Conservation (phyloP, 179 eudicot species). For the Silene noctiflora region DNA sequence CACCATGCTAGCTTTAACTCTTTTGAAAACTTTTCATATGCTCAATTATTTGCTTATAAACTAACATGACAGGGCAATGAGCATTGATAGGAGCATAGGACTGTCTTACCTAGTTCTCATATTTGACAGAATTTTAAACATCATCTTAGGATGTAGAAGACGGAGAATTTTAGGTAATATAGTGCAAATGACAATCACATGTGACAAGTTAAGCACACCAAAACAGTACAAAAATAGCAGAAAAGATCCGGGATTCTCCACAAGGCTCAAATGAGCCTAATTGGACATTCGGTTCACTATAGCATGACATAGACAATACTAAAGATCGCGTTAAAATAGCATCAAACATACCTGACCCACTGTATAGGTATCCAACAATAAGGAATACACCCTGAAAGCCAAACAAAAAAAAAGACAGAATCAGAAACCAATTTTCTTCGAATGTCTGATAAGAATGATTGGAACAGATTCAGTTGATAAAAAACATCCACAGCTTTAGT, state of each 20-base stretch:
- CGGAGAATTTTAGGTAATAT: too few species aligned
- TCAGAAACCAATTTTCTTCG: conserved; percentile 5
- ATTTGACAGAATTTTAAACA: too few species aligned
- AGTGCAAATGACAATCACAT: background rate
- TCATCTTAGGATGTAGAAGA: too few species aligned
- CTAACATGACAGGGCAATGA: background rate
- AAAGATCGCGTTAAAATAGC: background rate
- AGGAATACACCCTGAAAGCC: conserved; percentile 58
- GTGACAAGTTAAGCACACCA: background rate
- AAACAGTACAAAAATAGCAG: background rate
- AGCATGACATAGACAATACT: background rate
- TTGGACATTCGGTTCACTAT: background rate
- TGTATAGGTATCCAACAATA: conserved; percentile 53
- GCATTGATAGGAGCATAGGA: background rate
- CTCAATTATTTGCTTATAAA: background rate
- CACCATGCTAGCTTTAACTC: background rate
- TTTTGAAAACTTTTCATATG: conserved; percentile 6
- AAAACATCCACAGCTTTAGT: background rate
- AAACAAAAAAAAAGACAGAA: background rate
- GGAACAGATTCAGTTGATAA: background rate
- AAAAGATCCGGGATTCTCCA: background rate
- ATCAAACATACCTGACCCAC: conserved; percentile 62
- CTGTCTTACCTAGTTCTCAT: too few species aligned
- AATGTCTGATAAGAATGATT: background rate
- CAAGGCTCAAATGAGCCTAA: background rate